Conservation (phyloP, 2,329 filamentous ascomycete genomes). For the Onygena corvina region DNA sequence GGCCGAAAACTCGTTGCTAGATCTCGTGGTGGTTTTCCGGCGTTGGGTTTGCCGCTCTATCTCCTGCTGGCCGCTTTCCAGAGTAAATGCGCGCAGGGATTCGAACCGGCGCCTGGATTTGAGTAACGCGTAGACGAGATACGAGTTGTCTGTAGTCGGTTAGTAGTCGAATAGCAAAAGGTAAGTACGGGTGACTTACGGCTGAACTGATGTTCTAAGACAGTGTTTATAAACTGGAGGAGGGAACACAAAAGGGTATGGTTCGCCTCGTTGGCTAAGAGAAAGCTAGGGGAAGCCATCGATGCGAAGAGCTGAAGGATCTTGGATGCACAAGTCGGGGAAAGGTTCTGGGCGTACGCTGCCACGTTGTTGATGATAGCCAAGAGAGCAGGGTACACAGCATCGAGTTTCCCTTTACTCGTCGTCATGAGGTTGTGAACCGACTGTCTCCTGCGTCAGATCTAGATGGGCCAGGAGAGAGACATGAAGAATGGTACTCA, state of each 20-base stretch:
- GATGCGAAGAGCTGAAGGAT: slow-evolving; percentile 78
- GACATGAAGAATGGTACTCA: slow-evolving; percentile 32
- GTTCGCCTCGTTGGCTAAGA: slow-evolving; percentile 85
- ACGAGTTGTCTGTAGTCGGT: slow-evolving; percentile 54
- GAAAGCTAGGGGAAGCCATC: slow-evolving; percentile 86
- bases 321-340: slow-evolving; percentile 62
- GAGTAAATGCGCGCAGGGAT: slow-evolving; percentile 70
- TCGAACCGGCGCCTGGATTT: slow-evolving; percentile 74
- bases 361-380: slow-evolving; percentile 91
- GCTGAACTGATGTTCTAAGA: slow-evolving; percentile 76
- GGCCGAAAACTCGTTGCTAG: slow-evolving; percentile 27
- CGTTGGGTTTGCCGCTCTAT: slow-evolving; percentile 66
- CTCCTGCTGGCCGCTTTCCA: slow-evolving; percentile 85
- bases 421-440: slow-evolving; percentile 85
- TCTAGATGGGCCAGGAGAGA: slow-evolving; percentile 5
- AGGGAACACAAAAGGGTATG: slow-evolving; percentile 68
- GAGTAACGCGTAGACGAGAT: slow-evolving; percentile 66
- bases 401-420: slow-evolving; percentile 78
- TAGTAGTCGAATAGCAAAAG: slow-evolving; percentile 15
- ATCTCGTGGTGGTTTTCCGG: slow-evolving; percentile 47
- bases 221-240: slow-evolving; percentile 77
- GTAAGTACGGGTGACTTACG: slow-evolving; percentile 41
- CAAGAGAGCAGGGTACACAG: slow-evolving; percentile 81
- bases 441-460: slow-evolving; percentile 43
- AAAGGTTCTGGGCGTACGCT: slow-evolving; percentile 67